phyloP scores from a whole-genome alignment of 129 eudicot genomes.

The Heracleum sosnowskyi region DNA sequence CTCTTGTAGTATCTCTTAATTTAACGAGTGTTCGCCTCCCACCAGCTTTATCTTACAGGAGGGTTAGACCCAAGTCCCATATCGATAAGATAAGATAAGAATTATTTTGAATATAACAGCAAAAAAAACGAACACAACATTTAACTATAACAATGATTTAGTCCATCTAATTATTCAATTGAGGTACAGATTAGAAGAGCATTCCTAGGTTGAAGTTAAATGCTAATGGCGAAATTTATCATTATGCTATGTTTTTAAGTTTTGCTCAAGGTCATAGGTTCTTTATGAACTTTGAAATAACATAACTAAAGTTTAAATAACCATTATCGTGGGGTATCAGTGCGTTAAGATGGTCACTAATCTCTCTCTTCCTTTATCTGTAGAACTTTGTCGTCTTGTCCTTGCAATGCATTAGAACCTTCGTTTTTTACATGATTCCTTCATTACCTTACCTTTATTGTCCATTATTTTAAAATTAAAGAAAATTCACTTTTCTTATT shows the following conservation, averaged over 20 bases:
- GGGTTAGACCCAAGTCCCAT: background rate
- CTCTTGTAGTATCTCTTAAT: background rate
- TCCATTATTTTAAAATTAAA: slow-evolving; percentile 1
- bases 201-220: background rate
- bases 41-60: background rate
- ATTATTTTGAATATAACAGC: too few relatives aligned
- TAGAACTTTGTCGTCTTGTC: background rate
- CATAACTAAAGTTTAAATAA: background rate
- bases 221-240: background rate
- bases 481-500: background rate
- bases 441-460: background rate
- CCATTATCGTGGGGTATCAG: background rate
- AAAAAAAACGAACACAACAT: too few relatives aligned
- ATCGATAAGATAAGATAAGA: too few relatives aligned
- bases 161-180: background rate
- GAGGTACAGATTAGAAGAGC: background rate
- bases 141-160: background rate
- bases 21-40: background rate
- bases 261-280: background rate
- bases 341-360: slow-evolving; percentile 15
- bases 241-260: background rate
- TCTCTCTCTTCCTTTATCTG: background rate
- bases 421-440: background rate
- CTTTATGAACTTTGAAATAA: background rate
- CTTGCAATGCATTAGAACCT: background rate